phyloP scores from a whole-genome alignment of 768 basidiomycete genomes.

The Russula foetens region DNA sequence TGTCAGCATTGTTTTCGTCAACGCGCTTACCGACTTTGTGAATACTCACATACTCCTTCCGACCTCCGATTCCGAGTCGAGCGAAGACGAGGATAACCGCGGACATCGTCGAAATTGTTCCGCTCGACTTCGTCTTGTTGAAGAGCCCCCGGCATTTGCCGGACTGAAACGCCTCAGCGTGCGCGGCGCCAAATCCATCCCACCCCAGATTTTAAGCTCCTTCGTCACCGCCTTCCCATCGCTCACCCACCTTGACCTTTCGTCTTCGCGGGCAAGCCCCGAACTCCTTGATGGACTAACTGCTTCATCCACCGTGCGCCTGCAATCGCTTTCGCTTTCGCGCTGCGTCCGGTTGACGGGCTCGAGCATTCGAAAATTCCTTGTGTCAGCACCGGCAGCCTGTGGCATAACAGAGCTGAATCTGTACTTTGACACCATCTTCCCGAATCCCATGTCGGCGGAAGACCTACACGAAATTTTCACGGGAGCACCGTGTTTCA shows the following conservation, averaged over 20 bases:
- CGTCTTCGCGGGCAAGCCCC: conserved; percentile 74
- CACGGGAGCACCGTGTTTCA: conserved; percentile 70
- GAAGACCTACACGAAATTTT: conserved; percentile 64
- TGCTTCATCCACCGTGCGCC: conserved; percentile 51
- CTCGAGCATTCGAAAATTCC: conserved; percentile 64
- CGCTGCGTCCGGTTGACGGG: conserved; percentile 82
- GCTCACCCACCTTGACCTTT: conserved; percentile 46
- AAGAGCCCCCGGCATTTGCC: conserved; percentile 55
- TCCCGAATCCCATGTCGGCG: conserved; percentile 58
- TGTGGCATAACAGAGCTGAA: conserved; percentile 65
- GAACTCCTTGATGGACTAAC: conserved; percentile 66
- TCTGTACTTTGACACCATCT: conserved; percentile 84
- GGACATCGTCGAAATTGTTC: conserved; percentile 24
- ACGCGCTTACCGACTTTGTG: conserved; percentile 79
- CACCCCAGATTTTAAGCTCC: conserved; percentile 55
- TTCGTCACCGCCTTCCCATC: conserved; percentile 79
- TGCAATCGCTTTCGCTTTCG: conserved; percentile 76
- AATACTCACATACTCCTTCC: conserved; percentile 47
- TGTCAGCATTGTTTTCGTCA: conserved; percentile 83
- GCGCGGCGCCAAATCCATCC: conserved; percentile 73
- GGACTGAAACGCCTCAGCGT: conserved; percentile 72
- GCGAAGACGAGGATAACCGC: conserved; percentile 30
- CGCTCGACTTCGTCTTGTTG: conserved; percentile 31
- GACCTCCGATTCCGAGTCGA: conserved; percentile 37
- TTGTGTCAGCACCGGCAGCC: conserved; percentile 60